Base-by-base conservation (phyloP, 352 stramenopile genomes). In the Globisporangium cystogenes region DNA sequence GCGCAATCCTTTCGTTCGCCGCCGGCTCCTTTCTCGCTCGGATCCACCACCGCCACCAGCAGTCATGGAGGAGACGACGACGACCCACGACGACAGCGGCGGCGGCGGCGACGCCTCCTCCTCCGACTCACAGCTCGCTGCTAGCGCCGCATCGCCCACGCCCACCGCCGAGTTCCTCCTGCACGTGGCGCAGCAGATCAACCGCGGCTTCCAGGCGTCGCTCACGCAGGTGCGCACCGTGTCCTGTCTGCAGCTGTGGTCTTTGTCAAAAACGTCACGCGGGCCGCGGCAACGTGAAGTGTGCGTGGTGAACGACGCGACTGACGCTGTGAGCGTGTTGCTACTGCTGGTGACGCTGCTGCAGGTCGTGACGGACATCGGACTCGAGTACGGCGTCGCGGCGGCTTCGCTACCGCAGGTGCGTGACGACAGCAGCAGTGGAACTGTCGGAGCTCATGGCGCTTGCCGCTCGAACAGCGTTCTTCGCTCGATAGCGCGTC, bases 151-250 rank as follows among this genome's bases (percentile, higher is more conserved):
- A 41, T 10, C 20, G 7, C 6, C 33, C 8, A 24, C 52, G 14
- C 27, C 61, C 18, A 41, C 57, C 10, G 41, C 57, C 40, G 61
- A 54, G 37, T 63, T 68, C 40, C 26, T 68, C 45, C 36, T 63
- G 37, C 61, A 63, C 48, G 52, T 68, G 5, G 57, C 50, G 11
- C 27, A 68, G 31, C 27, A 68, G 26, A 59, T 68, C 48, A 56
- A 49, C 39, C 49, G 43, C 41, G 48, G 51, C 33, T 62, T 68
- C 57, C 61, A 68, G 39, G 40, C 55, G 44, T 59, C 61, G 36
- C 61, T 68, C 29, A 44, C 51, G 5, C 48, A 65, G 61, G 61
- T 68, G 43, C 31, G 46, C 33, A 24, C 21, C 12, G 18, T 43
- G 54, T 48, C 53, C 54, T 60, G 54, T 60, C 54, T 60, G 46